phyloP scores from a whole-genome alignment of 1,139 yeast genomes.

The Pichia cactophila region DNA sequence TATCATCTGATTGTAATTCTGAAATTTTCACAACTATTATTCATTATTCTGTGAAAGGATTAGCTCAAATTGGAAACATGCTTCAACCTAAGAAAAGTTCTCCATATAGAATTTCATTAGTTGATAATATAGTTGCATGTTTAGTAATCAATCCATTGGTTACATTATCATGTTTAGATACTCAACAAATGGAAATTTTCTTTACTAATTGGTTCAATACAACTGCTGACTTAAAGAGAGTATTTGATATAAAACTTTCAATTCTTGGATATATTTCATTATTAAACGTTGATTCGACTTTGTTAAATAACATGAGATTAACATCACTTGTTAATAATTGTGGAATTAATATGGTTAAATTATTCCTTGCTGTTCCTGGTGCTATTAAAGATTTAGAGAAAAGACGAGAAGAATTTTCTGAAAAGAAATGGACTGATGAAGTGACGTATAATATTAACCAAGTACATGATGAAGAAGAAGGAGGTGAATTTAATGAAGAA shows the following conservation, averaged over 20 bases:
- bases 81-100: constrained; percentile 30
- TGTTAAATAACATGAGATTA: constrained; percentile 23
- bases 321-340: constrained; percentile 31
- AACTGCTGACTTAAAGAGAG: constrained; percentile 56
- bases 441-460: constrained; percentile 24
- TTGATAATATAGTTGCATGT: constrained; percentile 62
- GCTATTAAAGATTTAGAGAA: constrained; percentile 63
- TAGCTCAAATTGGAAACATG: constrained; percentile 20
- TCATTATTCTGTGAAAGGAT: constrained; percentile 25
- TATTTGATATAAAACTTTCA: constrained; percentile 74
- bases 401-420: constrained; percentile 47
- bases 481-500: constrained; percentile 32
- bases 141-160: constrained; percentile 53
- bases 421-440: constrained; percentile 26
- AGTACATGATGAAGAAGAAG: constrained; percentile 33
- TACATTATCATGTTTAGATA: constrained; percentile 47
- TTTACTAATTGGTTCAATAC: constrained; percentile 61
- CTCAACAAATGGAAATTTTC: constrained; percentile 41
- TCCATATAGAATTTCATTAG: constrained; percentile 39
- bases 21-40: constrained; percentile 37
- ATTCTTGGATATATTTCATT: constrained; percentile 58
- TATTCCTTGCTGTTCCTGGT: constrained; percentile 56
- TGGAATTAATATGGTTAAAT: constrained; percentile 40
- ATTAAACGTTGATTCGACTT: constrained; percentile 26
- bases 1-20: constrained; percentile 34